Evolutionary conservation across 1,284 basidiomycete genomes (phyloP), one percentile per base, ranked within the genome.

Genomic region (Neotropicomus parvogracilis): DNA sequence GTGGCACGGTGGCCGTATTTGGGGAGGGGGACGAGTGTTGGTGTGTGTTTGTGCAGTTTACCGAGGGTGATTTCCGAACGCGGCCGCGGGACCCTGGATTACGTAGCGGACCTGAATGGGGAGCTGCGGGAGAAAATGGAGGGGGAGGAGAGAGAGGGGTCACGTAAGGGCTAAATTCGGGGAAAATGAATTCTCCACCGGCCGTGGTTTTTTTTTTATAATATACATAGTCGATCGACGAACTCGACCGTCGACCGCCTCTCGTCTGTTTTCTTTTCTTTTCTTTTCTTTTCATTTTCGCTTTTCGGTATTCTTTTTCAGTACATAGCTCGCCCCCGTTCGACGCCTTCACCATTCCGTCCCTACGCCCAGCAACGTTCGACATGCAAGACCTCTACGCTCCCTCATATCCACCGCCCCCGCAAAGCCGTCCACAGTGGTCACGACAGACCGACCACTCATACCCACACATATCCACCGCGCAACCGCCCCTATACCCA

Each of bases 341-440:
- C 58, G 48, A 64, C 62, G 53, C 59, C 56, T 63, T 62, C 66
- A 63, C 59, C 65, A 64, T 63, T 60, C 60, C 59, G 60, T 59
- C 58, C 59, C 60, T 63, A 66, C 63, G 59, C 63, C 59, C 60
- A 52, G 59, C 63, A 54, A 65, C 60, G 64, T 62, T 60, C 64
- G 64, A 57, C 66, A 62, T 65, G 67, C 68, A 65, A 66, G 85
- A 85, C 75, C 79, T 85, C 72, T 85, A 84, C 68, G 81, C 83
- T 58, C 78, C 79, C 58, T 74, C 78, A 59, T 81, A 80, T 66
- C 58, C 71, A 14, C 60, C 58, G 0, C 44, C 43, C 28, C 34
- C 40, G 33, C 62, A 56, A 10, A 40, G 64, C 54, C 73, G 71
- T 47, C 56, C 68, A 16, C 66, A 67, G 49, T 69, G 67, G 60